Evolutionary conservation across 1,284 basidiomycete species (phyloP), one percentile per base, ranked within the genome.

Genomic region (Trametes hirsuta): DNA sequence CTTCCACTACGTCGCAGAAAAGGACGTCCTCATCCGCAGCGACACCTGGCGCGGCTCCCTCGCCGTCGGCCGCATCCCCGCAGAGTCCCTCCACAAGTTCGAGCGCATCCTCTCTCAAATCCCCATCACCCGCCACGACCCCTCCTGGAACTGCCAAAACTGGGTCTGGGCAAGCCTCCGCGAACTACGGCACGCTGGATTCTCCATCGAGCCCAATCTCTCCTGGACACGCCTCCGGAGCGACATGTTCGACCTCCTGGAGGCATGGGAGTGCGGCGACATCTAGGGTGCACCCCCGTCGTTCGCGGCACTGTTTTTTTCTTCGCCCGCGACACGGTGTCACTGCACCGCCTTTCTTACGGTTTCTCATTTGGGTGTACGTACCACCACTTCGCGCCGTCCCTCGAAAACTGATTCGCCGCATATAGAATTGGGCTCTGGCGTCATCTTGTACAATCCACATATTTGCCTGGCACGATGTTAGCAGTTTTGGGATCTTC

Each of bases 141-240:
- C 49, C 25, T 47, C 55, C 24, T 68, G 66, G 68, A 68, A 65
- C 40, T 67, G 68, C 47, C 68, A 69, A 53, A 66, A 66, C 39
- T 67, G 66, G 68, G 64, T 65, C 22, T 66, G 60, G 61, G 40
- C 58, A 15, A 54, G 53, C 30, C 47, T 69, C 6, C 66, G 66
- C 46, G 64, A 63, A 34, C 63, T 69, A 15, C 56, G 64, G 41
- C 57, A 56, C 37, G 40, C 44, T 30, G 64, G 63, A 37, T 64
- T 59, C 58, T 53, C 48, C 14, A 61, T 66, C 30, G 45, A 59
- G n/a, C 54, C 59, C 30, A 54, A 53, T 22, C 47, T 67, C 34
- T 55, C 64, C 10, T 62, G 51, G 67, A 34, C 54, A 10, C 39
- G 48, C 11, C 66, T 69, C 11, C 56, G 44, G 18, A 36, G 30